Evolutionary conservation across 495 filamentous ascomycete genomes (phyloP).

Genomic region (Penicillium goetzii): DNA sequence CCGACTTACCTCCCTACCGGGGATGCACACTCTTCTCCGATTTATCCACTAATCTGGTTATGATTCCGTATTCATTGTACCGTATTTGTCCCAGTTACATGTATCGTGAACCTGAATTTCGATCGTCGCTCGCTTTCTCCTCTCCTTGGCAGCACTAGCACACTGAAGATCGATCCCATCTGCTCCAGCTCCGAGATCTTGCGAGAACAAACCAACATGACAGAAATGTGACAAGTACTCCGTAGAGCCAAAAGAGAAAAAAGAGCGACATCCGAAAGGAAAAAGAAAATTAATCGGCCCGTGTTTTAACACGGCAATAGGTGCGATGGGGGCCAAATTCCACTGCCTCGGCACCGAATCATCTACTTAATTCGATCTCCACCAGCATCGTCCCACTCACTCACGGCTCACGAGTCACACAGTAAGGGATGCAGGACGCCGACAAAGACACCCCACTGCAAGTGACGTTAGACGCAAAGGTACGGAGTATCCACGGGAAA

Average conservation of each 20-base stretch:
- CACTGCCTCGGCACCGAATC: background rate
- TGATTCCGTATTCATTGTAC: background rate
- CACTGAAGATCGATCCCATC: background rate
- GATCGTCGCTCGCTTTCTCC: background rate
- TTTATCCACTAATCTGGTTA: background rate
- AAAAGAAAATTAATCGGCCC: background rate
- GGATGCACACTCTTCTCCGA: background rate
- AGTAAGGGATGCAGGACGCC: too few species aligned
- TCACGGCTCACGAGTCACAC: too few species aligned
- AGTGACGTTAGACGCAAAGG: background rate
- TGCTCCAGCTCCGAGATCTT: background rate
- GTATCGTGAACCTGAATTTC: background rate
- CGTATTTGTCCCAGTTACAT: background rate
- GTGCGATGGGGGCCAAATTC: constrained; percentile 6
- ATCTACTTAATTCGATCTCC: background rate
- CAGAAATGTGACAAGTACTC: background rate
- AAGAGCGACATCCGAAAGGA: background rate
- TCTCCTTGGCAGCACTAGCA: background rate
- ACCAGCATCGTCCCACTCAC: background rate
- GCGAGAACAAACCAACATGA: background rate
- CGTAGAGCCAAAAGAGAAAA: background rate
- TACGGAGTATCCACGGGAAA: background rate
- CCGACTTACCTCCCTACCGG: background rate
- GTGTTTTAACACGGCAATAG: background rate
- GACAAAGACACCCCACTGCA: background rate